These are phyloP conservation scores for Astraeus odoratus DNA, from an alignment of 768 basidiomycete species.

Conservation along the genomic window DNA sequence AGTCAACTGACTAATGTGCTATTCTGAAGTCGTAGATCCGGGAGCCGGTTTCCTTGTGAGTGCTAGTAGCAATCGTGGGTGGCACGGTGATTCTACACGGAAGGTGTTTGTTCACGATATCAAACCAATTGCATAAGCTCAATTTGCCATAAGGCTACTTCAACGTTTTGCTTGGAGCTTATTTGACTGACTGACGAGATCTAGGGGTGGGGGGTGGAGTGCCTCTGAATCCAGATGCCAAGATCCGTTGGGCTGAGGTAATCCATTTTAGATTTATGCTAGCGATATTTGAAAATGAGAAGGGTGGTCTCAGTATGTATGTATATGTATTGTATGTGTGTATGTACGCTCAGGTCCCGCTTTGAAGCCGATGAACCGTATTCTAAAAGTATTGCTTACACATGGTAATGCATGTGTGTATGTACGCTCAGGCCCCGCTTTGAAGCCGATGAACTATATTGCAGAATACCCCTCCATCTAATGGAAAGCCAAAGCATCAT, in stretches of 20 bases:
- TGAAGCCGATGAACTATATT: too few relatives aligned
- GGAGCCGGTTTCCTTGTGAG: constrained; percentile 81
- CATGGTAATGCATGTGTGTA: neutral
- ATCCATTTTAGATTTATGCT: constrained; percentile 21
- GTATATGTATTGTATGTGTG: neutral
- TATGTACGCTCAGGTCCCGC: constrained; percentile 24
- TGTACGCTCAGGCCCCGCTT: constrained; percentile 25
- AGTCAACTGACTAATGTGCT: too few relatives aligned
- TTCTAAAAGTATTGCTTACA: too few relatives aligned
- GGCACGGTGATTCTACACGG: constrained; percentile 86
- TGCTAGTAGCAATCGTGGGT: constrained; percentile 89
- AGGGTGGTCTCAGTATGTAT: too few relatives aligned
- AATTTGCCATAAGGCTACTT: neutral
- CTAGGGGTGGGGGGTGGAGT: neutral
- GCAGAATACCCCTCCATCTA: too few relatives aligned
- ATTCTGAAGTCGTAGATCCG: too few relatives aligned
- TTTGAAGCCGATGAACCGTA: constrained; percentile 27
- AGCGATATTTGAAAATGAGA: constrained; percentile 23
- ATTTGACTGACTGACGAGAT: constrained; percentile 19
- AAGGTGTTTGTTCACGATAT: constrained; percentile 92
- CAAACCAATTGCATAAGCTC: constrained; percentile 35
- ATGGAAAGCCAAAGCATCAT: too few relatives aligned
- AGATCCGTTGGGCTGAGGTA: constrained; percentile 1
- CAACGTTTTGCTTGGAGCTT: neutral
- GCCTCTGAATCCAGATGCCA: neutral